These are phyloP conservation scores for Fusarium chlamydosporum DNA, from an alignment of 2,329 filamentous ascomycete species.

Conservation along the genomic window DNA sequence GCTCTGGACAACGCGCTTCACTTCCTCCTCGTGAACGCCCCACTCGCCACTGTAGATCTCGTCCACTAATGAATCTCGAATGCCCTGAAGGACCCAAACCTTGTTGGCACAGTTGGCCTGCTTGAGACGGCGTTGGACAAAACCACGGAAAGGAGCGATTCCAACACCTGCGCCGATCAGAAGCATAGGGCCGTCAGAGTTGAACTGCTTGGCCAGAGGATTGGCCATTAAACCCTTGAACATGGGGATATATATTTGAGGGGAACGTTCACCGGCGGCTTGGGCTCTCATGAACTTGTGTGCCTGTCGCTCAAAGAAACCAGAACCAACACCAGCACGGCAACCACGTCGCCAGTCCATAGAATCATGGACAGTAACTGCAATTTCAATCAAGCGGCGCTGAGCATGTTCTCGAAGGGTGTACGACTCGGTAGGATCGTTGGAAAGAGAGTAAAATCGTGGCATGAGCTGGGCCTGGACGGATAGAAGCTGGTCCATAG, in stretches of 20 bases:
- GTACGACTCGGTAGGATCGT: constrained; percentile 87
- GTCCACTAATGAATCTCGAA: constrained; percentile 93
- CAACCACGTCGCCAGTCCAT: constrained; percentile 79
- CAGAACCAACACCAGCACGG: constrained; percentile 89
- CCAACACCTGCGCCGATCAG: constrained; percentile 96
- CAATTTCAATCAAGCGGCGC: constrained; percentile 90
- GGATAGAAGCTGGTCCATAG: constrained; percentile 84
- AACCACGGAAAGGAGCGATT: constrained; percentile 96
- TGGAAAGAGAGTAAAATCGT: constrained; percentile 97
- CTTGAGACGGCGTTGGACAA: constrained; percentile 93
- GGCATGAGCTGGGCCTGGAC: constrained; percentile 92
- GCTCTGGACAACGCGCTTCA: constrained; percentile 85
- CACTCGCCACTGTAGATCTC: constrained; percentile 98
- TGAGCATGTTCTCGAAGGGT: constrained; percentile 76
- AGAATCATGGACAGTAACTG: constrained; percentile 94
- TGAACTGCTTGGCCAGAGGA: constrained; percentile 91
- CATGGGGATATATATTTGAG: constrained; percentile 87
- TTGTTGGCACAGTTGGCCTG: constrained; percentile 98
- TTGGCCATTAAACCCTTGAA: constrained; percentile 99
- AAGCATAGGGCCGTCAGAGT: constrained; percentile 95
- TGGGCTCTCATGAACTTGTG: constrained; percentile 78
- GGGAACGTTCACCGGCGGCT: constrained; percentile 67
- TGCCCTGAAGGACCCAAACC: constrained; percentile 95
- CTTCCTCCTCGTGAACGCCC: constrained; percentile 90
- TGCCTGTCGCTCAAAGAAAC: constrained; percentile 92